Evolutionary conservation across 2,329 filamentous ascomycete genomes (phyloP).

Genomic region (Nemania serpens): DNA sequence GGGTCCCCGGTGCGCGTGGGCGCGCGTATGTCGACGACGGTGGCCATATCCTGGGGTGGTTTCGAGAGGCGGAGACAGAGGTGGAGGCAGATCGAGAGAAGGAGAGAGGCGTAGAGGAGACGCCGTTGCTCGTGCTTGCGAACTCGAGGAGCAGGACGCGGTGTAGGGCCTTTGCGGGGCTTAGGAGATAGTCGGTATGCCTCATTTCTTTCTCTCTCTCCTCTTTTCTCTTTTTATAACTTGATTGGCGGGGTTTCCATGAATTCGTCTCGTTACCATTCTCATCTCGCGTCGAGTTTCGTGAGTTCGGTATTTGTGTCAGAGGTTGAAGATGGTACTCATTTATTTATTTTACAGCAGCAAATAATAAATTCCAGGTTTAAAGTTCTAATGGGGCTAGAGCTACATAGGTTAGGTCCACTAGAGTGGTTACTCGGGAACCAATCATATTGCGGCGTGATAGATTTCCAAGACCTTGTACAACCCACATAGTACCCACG

Average conservation of each 20-base stretch:
- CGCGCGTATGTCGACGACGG: conserved; percentile 20
- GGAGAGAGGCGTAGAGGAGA: background rate
- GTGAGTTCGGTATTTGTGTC: no score
- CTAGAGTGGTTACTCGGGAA: conserved; percentile 2
- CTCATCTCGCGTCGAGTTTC: no score
- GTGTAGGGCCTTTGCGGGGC: conserved; percentile 38
- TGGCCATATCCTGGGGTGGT: background rate
- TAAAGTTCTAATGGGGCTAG: conserved; percentile 9
- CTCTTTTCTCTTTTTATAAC: no score
- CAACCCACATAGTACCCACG: no score
- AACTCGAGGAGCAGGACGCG: conserved; percentile 36
- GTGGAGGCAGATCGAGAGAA: conserved; percentile 5
- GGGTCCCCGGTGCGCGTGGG: no score
- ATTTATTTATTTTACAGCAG: background rate
- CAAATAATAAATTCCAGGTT: background rate
- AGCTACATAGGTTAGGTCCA: background rate
- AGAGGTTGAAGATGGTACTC: no score
- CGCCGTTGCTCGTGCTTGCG: conserved; percentile 9
- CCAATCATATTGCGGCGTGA: conserved; percentile 27
- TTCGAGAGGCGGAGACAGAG: conserved; percentile 1
- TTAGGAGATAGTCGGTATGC: conserved; percentile 33
- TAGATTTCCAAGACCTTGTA: conserved; percentile 12
- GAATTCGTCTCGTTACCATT: no score
- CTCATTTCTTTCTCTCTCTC: conserved; percentile 30
- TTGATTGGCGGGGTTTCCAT: no score